Conservation (phyloP, 2,329 filamentous ascomycete genomes). For the Cladosporium sp. region DNA sequence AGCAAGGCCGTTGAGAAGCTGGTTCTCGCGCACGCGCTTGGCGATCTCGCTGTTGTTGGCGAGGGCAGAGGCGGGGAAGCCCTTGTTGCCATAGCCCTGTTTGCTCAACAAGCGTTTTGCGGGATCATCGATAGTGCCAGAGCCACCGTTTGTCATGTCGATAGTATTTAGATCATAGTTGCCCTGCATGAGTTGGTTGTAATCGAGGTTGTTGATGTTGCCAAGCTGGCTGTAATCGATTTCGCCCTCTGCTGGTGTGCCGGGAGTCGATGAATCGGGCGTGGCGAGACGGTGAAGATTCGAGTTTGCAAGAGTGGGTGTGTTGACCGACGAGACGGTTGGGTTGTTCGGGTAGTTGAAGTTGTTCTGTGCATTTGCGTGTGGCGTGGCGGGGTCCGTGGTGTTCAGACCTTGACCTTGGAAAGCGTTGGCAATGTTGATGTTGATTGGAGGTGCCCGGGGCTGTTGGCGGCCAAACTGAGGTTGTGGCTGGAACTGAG, state of each 20-base stretch:
- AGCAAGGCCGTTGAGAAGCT: conserved; percentile 59
- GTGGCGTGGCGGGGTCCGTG: conserved; percentile 84
- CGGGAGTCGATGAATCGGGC: conserved; percentile 68
- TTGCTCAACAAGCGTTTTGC: conserved; percentile 88
- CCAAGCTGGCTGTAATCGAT: conserved; percentile 43
- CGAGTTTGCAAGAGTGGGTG: conserved; percentile 78
- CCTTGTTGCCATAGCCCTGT: conserved; percentile 64
- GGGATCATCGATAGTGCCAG: conserved; percentile 78
- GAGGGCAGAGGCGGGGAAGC: conserved; percentile 59
- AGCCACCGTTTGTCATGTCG: conserved; percentile 57
- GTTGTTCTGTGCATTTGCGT: conserved; percentile 65
- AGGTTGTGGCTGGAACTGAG: conserved; percentile 49
- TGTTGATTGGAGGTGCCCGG: conserved; percentile 70
- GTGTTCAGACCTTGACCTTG: conserved; percentile 74
- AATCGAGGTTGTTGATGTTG: conserved; percentile 41
- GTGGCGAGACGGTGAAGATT: conserved; percentile 64
- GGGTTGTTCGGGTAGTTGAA: conserved; percentile 82
- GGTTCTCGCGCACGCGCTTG: conserved; percentile 64
- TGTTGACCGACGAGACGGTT: conserved; percentile 96
- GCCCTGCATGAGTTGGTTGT: conserved; percentile 42
- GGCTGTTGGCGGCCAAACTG: conserved; percentile 59
- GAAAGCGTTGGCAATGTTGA: conserved; percentile 72
- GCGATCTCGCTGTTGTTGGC: conserved; percentile 75
- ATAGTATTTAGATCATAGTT: conserved; percentile 40
- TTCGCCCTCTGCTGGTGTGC: conserved; percentile 73